Percentiles rank a stretch among this genome's conserved stretches.
phyloP scores from a whole-genome alignment of 2,329 filamentous ascomycete genomes.

The Fusarium anguioides region DNA sequence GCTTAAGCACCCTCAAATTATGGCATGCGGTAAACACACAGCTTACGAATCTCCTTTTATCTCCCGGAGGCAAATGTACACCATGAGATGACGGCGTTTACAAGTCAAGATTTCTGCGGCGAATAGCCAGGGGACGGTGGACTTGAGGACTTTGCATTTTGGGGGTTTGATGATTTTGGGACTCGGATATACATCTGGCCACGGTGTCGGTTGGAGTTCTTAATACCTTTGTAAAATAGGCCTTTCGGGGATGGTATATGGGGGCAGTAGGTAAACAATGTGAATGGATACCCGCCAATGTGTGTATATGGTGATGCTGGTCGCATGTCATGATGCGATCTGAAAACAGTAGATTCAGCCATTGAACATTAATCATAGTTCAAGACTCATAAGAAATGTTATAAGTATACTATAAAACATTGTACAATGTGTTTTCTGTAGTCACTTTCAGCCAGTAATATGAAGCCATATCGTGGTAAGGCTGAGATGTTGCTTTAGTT shows the following conservation, averaged over 20 bases:
- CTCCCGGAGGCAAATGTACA: slow-evolving; percentile 53
- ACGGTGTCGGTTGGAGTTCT: slow-evolving; percentile 45
- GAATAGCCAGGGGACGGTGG: slow-evolving; percentile 42
- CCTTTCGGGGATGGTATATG: slow-evolving; percentile 34
- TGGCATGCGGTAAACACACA: slow-evolving; percentile 43
- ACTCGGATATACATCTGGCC: slow-evolving; percentile 44
- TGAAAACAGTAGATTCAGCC: neutral
- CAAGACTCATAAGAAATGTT: neutral
- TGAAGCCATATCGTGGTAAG: slow-evolving; percentile 7
- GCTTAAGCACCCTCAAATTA: slow-evolving; percentile 48
- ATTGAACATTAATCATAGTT: neutral
- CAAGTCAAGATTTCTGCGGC: slow-evolving; percentile 44
- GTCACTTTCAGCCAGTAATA: neutral
- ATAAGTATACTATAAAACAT: neutral
- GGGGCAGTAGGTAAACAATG: slow-evolving; percentile 43
- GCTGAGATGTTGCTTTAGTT: slow-evolving; percentile 20
- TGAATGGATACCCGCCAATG: slow-evolving; percentile 44
- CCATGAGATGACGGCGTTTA: slow-evolving; percentile 56
- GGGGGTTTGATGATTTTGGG: slow-evolving; percentile 48
- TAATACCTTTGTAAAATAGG: slow-evolving; percentile 45
- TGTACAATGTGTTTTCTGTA: neutral
- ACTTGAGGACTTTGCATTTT: slow-evolving; percentile 47
- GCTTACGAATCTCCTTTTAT: slow-evolving; percentile 47
- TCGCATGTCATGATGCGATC: slow-evolving; percentile 11
- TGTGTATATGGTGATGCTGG: neutral